Evolutionary conservation across 257 asterid species (phyloP).

Genomic region (Solanum virginianum): DNA sequence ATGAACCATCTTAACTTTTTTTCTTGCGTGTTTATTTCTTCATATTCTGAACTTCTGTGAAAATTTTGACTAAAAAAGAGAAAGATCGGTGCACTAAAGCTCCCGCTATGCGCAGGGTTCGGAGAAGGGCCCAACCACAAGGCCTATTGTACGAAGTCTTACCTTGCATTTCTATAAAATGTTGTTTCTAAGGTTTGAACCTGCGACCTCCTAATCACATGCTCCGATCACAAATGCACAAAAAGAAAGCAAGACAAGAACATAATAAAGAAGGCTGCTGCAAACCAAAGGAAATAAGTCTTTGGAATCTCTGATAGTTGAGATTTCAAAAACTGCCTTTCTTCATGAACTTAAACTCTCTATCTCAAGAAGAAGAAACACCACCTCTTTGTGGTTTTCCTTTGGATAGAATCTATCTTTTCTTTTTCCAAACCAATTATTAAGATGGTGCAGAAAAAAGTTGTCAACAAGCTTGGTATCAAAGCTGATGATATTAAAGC

Average conservation of each 20-base stretch:
- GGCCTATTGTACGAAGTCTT: too few species aligned
- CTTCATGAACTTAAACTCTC: constrained; percentile 6
- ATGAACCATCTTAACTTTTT: too few species aligned
- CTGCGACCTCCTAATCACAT: too few species aligned
- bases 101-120: too few species aligned
- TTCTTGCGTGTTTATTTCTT: too few species aligned
- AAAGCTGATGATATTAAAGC: constrained; percentile 23
- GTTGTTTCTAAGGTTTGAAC: too few species aligned
- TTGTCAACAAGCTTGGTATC: constrained; percentile 24
- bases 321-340: constrained; percentile 14
- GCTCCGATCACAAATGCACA: background rate
- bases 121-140: too few species aligned
- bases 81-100: too few species aligned
- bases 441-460: constrained; percentile 74
- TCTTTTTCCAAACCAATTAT: background rate
- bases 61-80: too few species aligned
- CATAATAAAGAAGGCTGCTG: background rate
- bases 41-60: too few species aligned
- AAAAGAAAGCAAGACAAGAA: background rate
- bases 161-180: too few species aligned
- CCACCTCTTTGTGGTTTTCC: constrained; percentile 6
- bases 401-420: constrained; percentile 9
- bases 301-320: constrained; percentile 25
- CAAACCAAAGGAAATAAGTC: constrained; percentile 10
- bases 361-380: background rate